phyloP scores from a whole-genome alignment of 257 asterid species.

The Penstemon davidsonii region DNA sequence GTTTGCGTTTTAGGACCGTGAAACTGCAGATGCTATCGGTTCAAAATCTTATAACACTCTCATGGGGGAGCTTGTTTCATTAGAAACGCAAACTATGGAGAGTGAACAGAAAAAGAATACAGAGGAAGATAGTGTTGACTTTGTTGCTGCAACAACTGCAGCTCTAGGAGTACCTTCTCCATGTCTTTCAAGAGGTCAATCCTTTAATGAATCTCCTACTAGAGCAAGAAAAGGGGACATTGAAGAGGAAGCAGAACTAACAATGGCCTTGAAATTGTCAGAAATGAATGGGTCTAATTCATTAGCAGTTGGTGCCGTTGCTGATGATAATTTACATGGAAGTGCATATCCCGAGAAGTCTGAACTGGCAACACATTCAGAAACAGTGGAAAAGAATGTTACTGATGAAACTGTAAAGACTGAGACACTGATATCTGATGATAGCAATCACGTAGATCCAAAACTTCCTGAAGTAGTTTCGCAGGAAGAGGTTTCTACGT shows the following conservation, averaged over 20 bases:
- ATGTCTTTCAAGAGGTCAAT: constrained; percentile 74
- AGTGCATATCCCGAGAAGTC: constrained; percentile 32
- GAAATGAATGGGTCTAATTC: constrained; percentile 42
- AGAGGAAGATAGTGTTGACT: constrained; percentile 82
- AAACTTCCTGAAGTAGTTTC: constrained; percentile 40
- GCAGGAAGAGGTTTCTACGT: constrained; percentile 34
- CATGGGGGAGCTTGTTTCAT: constrained; percentile 87
- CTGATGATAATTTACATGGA: constrained; percentile 37
- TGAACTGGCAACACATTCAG: constrained; percentile 34
- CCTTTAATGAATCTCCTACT: constrained; percentile 68
- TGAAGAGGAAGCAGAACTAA: constrained; percentile 80
- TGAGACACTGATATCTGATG: constrained; percentile 32
- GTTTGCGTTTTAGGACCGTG: constrained; percentile 57
- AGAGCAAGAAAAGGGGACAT: constrained; percentile 69
- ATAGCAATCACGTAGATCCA: constrained; percentile 25
- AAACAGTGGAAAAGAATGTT: constrained; percentile 32
- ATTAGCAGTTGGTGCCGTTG: constrained; percentile 31
- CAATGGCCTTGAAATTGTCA: constrained; percentile 60
- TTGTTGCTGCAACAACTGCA: constrained; percentile 96
- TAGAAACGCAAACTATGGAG: constrained; percentile 58
- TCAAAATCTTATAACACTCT: constrained; percentile 85
- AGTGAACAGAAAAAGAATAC: constrained; percentile 39
- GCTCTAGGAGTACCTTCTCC: constrained; percentile 97
- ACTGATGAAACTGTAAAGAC: constrained; percentile 29
- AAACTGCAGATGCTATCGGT: constrained; percentile 79